Evolutionary conservation across 1,284 basidiomycete genomes (phyloP), one percentile per base, ranked within the genome.

Genomic region (Leccinum subfulvum): DNA sequence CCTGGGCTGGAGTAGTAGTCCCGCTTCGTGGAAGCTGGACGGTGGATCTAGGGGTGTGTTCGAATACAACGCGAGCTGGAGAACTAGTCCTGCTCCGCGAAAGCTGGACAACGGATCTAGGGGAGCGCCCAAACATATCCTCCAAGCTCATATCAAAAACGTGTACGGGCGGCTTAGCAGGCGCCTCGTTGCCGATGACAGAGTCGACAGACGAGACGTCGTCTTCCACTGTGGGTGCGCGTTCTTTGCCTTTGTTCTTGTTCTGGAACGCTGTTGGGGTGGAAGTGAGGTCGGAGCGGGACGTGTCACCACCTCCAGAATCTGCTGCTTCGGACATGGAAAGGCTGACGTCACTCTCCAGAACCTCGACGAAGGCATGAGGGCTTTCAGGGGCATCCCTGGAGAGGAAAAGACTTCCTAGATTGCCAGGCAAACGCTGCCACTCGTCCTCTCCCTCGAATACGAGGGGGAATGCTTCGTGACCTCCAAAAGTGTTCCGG

Each of bases 371-470:
- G 70, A 83, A 89, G 5, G 84, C 88, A 73, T 88, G 87, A 6
- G 84, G 82, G 56, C 78, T 79, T 39, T 75, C 67, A 56, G 69
- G 65, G 37, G 72, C 72, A 37, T 75, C 75, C 44, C 64, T 68
- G 44, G 67, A 67, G 59, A 70, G 66, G 61, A 79, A 81, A 9
- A 81, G 66, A 39, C 72, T 76, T 56, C 76, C 74, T 2, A 80
- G 56, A 57, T 23, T 67, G n/a, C 75, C 73, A 23, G 81, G 76
- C 35, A 82, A 71, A 57, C 76, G 77, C 68, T 89, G 84, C 89
- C 89, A 91, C 35, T 87, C 88, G 56, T 85, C 85, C 23, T 87
- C 87, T 41, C 85, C 71, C 49, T 86, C 86, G 64, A 86, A 83
- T 41, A 80, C 69, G 61, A 75, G 53, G 23, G 74, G 75, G 1